Conservation (phyloP, 352 stramenopile species). For the Globisporangium cylindrosporum region DNA sequence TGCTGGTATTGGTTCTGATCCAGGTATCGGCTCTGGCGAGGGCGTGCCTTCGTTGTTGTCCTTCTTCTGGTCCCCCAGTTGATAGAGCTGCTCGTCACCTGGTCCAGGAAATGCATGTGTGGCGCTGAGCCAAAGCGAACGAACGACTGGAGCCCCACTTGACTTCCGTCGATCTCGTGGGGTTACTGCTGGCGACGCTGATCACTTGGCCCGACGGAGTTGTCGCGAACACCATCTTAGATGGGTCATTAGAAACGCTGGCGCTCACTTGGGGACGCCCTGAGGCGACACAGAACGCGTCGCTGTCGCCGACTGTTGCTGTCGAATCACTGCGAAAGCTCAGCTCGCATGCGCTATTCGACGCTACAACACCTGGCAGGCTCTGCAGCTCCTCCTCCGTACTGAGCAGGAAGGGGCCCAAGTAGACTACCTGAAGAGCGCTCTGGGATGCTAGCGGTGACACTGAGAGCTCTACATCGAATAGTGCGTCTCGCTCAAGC, state of each 20-base stretch:
- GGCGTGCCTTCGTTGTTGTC: not conserved
- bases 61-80: not conserved
- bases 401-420: not conserved
- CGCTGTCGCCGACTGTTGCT: not conserved
- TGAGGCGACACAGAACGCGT: not conserved
- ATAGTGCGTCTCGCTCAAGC: not conserved
- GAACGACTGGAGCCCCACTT: not conserved
- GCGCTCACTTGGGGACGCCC: not conserved
- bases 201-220: not conserved
- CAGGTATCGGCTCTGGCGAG: not conserved
- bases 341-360: not conserved
- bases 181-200: not conserved
- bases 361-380: not conserved
- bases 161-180: not conserved
- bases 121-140: not conserved
- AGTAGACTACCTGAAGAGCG: not conserved
- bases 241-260: not conserved
- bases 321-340: not conserved
- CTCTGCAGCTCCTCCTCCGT: not conserved
- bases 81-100: not conserved
- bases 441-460: not conserved
- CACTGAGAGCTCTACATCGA: not conserved
- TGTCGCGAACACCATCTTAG: constrained; percentile 1
- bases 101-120: not conserved
- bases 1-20: not conserved